Percentiles rank a stretch among this genome's conserved stretches.
Evolutionary conservation across 2,329 filamentous ascomycete genomes (phyloP).

Genomic region (Colletotrichum chrysophilum): DNA sequence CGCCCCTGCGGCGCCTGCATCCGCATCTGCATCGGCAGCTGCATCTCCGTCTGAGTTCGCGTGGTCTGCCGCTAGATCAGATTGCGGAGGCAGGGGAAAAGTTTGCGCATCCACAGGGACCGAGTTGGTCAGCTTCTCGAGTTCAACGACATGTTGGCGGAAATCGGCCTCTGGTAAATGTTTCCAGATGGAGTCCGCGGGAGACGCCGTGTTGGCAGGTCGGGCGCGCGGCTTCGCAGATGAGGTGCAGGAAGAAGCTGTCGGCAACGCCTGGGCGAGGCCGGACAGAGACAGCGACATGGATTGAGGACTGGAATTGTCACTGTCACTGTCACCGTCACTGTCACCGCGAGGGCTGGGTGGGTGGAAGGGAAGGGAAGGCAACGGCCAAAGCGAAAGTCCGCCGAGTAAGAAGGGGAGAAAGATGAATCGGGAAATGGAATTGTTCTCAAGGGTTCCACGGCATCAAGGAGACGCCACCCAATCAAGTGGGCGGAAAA

Average conservation of each 20-base stretch:
- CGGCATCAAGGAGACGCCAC: background rate
- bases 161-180: slow-evolving; percentile 9
- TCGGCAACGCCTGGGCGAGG: background rate
- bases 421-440: background rate
- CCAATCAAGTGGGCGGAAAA: background rate
- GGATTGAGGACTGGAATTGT: background rate
- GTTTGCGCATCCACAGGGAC: slow-evolving; percentile 12
- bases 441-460: background rate
- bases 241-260: background rate
- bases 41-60: background rate
- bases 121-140: slow-evolving; percentile 21
- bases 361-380: background rate
- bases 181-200: slow-evolving; percentile 13
- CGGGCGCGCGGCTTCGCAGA: background rate
- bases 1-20: background rate
- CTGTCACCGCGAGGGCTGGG: background rate
- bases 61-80: background rate
- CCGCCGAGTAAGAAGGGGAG: background rate
- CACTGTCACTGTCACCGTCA: background rate
- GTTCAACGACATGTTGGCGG: slow-evolving; percentile 10
- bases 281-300: slow-evolving; percentile 2
- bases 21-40: background rate
- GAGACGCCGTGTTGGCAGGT: slow-evolving; percentile 10
- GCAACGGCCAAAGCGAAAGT: background rate
- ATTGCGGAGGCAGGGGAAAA: background rate